Base-by-base conservation (phyloP, 2,329 filamentous ascomycete genomes). In the Alternaria gaisen region DNA sequence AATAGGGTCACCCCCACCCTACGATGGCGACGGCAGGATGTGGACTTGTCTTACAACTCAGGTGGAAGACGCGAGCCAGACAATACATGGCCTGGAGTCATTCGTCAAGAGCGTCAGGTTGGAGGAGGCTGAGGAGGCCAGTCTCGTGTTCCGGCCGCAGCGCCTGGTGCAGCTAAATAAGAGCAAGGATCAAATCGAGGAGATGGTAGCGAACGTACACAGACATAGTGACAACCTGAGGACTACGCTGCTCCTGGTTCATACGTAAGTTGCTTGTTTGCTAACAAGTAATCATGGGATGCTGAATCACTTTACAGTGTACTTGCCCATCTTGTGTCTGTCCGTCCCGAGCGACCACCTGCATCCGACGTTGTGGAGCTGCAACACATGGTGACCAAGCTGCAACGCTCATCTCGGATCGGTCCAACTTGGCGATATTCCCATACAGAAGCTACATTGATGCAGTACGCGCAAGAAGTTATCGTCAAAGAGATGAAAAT, bases 211-310 rank as follows among this genome's bases (percentile, higher is more conserved):
- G n/a, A 32, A 20, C 18, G 52, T 71, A 28, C 56, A 36, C 34
- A 64, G 63, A 53, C 67, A 69, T 40, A 63, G 59, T 48, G 60
- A 68, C 30, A 65, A 61, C 48, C 54, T 71, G 46, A 58, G 50
- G 24, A 61, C 58, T 30, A 60, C 59, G 9, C 40, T 65, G 22
- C 58, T 64, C 12, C 42, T 71, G 40, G 60, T 71, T 26, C 55
- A 65, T 26, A 63, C 44, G 68, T 70, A 57, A 69, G 66, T 56
- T 22, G 43, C 41, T 16, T 11, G 28, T 46, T 41, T 41, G 8
- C 7, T 11, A 16, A 12, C 11, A 28, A 12, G 53, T 18, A 36
- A 26, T 24, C 1, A 18, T 24, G n/a, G 14, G 22, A 20, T 38
- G 48, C 48, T 52, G 36, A 68, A 36, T 16, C 56, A n/a, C 18